A percentile compares a stretch with the other conserved stretches of the same genome.
These are phyloP conservation scores for Penicillium sumatraense DNA, from an alignment of 2,329 filamentous ascomycete species.

Conservation along the genomic window DNA sequence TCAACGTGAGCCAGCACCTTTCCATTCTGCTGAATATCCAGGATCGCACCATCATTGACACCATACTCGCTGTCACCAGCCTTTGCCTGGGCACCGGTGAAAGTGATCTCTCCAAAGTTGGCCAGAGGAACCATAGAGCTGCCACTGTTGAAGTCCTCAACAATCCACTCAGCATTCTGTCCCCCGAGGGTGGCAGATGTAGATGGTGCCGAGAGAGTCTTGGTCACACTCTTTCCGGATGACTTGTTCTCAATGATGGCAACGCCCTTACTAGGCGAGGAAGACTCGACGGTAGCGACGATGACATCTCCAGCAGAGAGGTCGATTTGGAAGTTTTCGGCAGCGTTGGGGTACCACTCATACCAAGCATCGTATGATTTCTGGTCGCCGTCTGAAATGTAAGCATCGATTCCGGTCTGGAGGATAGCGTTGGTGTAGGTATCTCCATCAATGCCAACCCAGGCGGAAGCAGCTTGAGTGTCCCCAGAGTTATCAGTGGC, in stretches of 20 bases:
- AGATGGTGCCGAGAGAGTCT: conserved; percentile 54
- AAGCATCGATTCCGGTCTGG: conserved; percentile 63
- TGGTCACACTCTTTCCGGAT: conserved; percentile 57
- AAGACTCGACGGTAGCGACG: conserved; percentile 42
- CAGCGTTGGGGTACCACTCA: conserved; percentile 64
- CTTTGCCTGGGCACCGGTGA: conserved; percentile 37
- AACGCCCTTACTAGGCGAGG: conserved; percentile 48
- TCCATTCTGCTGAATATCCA: conserved; percentile 54
- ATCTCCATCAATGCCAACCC: conserved; percentile 67
- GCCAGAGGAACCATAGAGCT: conserved; percentile 49
- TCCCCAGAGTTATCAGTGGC: conserved; percentile 42
- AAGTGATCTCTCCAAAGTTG: conserved; percentile 53
- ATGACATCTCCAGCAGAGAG: conserved; percentile 54
- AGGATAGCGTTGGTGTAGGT: conserved; percentile 60
- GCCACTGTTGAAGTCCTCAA: conserved; percentile 58
- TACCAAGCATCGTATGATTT: conserved; percentile 62
- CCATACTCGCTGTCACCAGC: conserved; percentile 30
- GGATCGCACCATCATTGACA: conserved; percentile 45
- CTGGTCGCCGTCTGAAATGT: conserved; percentile 43
- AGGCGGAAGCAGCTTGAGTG: conserved; percentile 57
- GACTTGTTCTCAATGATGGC: conserved; percentile 58
- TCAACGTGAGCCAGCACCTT: conserved; percentile 37
- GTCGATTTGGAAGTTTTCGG: conserved; percentile 57
- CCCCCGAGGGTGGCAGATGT: conserved; percentile 52
- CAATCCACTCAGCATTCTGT: conserved; percentile 67